A percentile compares a stretch with the other conserved stretches of the same genome.
Conservation (phyloP, 352 stramenopile species). For the Phytophthora palmivora region DNA sequence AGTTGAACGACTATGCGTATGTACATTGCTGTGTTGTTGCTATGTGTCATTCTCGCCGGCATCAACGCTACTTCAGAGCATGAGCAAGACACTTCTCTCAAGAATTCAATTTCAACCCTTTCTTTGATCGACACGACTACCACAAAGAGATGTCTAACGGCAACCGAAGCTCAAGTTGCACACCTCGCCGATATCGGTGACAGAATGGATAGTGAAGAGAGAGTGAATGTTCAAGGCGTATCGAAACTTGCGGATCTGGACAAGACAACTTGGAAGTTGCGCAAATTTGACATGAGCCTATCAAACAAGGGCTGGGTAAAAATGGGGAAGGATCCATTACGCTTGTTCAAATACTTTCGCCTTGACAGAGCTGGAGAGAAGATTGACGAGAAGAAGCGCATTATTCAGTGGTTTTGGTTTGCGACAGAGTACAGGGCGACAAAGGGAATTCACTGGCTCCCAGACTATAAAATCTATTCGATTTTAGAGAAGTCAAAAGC, state of each 20-base stretch:
- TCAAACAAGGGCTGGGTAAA: background rate
- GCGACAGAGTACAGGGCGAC: background rate
- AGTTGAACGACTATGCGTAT: too few relatives aligned
- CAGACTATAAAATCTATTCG: background rate
- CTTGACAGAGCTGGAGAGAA: background rate
- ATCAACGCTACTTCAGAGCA: too few relatives aligned
- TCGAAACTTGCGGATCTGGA: too few relatives aligned
- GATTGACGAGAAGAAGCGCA: background rate
- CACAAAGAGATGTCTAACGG: too few relatives aligned
- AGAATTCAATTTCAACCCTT: too few relatives aligned
- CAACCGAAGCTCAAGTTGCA: too few relatives aligned
- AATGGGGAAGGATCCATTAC: background rate
- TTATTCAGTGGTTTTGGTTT: slow-evolving; percentile 5
- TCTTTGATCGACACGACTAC: too few relatives aligned
- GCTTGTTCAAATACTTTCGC: background rate
- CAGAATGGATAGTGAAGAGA: background rate
- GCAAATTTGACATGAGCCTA: slow-evolving; percentile 1
- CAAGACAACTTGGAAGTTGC: background rate
- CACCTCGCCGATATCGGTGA: background rate
- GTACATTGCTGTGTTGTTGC: too few relatives aligned
- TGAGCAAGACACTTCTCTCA: too few relatives aligned
- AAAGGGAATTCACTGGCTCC: background rate
- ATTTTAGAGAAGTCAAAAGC: background rate
- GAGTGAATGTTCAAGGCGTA: background rate
- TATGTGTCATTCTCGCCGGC: too few relatives aligned